Base-by-base conservation (phyloP, 176 grass and related monocot genomes). In the Rhipidocladum racemiflorum region DNA sequence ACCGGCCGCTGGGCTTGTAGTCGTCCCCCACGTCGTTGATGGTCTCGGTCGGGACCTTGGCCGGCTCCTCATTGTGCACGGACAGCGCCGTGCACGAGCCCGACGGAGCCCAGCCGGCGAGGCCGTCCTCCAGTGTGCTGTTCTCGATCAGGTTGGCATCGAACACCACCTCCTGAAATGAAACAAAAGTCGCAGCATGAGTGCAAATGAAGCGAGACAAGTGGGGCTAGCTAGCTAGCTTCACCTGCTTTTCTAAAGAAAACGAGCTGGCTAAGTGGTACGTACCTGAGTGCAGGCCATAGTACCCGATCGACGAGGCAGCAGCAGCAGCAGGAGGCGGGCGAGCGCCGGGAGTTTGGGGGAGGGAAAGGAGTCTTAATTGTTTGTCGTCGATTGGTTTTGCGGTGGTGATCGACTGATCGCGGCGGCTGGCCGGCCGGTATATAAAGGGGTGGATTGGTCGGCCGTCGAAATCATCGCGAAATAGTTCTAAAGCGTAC, bases 111-210 rank as follows among this genome's bases (percentile, higher is more conserved):
- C 84, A 94, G 9, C 84, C 38, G 48, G 21, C 9, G 49, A 87
- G 70, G 18, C 78, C 83, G 40, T 76, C 91, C 49, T 68, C 77
- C 44, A 89, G 81, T 9, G 70, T 13, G 87, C 92, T 87, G 84
- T 89, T 94, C 76, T 48, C 29, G 69, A 94, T 38, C 23, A 91
- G 75, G 84, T 91, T 94, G 18, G 75, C 40, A 65, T 77, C 87
- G 74, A 85, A 94, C 43, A 40, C 29, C 24, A 87, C 89, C 25
- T 35, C 68, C 75, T 86, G 20, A 4, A 25, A 49, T 17, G 43
- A 21, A 20, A 36, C 6, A 21, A 23, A 16, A 32, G 44, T 8
- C 3, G 3, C 7, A 30, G 16, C 15, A 72, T 20, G 14, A 29
- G 5, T 17, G 23, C 3, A 50, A 28, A 30, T 68, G 40, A 43